These are phyloP conservation scores for Nakazawaea wickerhamii DNA, from an alignment of 805 yeast genomes.

Conservation along the genomic window DNA sequence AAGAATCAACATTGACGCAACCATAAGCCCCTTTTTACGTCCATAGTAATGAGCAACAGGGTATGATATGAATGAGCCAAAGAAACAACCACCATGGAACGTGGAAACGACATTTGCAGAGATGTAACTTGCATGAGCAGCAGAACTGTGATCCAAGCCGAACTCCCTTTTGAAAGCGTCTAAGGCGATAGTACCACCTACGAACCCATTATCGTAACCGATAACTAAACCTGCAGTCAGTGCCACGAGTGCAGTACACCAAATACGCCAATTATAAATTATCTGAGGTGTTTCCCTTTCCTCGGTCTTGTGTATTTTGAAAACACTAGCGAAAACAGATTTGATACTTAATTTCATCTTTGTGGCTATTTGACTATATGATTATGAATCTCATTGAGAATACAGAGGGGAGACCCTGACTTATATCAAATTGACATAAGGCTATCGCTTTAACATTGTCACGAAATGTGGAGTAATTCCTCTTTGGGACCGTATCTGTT, in stretches of 20 bases:
- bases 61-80: constrained; percentile 38
- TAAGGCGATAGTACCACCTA: constrained; percentile 48
- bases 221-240: constrained; percentile 44
- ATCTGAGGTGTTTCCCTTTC: constrained; percentile 31
- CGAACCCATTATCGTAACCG: constrained; percentile 53
- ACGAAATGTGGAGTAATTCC: not conserved
- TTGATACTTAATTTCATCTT: not conserved
- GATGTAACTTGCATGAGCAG: constrained; percentile 22
- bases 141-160: constrained; percentile 30
- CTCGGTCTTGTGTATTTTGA: constrained; percentile 9
- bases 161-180: constrained; percentile 40
- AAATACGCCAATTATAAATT: constrained; percentile 41
- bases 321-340: not conserved
- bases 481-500: too few species aligned
- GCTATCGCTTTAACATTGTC: not conserved
- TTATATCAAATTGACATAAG: too few species aligned
- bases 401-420: not conserved
- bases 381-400: not conserved
- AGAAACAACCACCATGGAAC: constrained; percentile 49
- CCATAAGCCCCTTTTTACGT: constrained; percentile 31
- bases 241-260: constrained; percentile 37
- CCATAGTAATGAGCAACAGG: constrained; percentile 45
- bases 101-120: constrained; percentile 40
- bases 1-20: constrained; percentile 35
- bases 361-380: not conserved